phyloP scores from a whole-genome alignment of 1,284 basidiomycete species.

The Leucoagaricus sp. region DNA sequence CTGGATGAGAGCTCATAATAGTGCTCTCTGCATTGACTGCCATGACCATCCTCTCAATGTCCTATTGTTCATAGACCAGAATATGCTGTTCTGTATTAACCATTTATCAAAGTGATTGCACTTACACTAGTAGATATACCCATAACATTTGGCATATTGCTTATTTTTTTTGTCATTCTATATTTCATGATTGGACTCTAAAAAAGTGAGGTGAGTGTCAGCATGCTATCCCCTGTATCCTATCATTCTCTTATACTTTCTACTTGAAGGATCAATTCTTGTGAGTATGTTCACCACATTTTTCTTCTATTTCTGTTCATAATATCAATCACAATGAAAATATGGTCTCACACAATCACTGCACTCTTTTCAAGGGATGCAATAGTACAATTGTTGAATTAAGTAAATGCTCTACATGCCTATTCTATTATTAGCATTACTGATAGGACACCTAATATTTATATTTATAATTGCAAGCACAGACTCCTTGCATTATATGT shows the following conservation, averaged over 20 bases:
- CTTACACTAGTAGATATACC: slow-evolving; percentile 74
- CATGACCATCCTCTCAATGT: slow-evolving; percentile 75
- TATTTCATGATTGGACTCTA: slow-evolving; percentile 70
- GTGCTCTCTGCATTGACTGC: slow-evolving; percentile 53
- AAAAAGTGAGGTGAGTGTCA: slow-evolving; percentile 34
- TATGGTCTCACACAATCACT: slow-evolving; percentile 53
- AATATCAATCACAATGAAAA: slow-evolving; percentile 50
- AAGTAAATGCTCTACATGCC: no score
- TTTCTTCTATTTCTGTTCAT: slow-evolving; percentile 48
- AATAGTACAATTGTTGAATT: no score
- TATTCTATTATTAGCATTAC: no score
- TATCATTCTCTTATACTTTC: not conserved
- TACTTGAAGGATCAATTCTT: slow-evolving; percentile 51
- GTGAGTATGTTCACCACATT: slow-evolving; percentile 49
- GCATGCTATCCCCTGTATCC: not conserved
- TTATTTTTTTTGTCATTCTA: slow-evolving; percentile 55
- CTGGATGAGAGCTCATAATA: slow-evolving; percentile 21
- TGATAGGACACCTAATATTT: no score
- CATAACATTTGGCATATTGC: slow-evolving; percentile 53
- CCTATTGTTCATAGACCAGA: slow-evolving; percentile 68
- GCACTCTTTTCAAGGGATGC: slow-evolving; percentile 45
- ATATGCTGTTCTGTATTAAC: slow-evolving; percentile 64
- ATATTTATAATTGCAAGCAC: no score
- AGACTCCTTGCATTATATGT: no score
- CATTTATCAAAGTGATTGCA: slow-evolving; percentile 66